A percentile compares a stretch with the other conserved stretches of the same genome.
Evolutionary conservation across 2,329 filamentous ascomycete species (phyloP).

Genomic region (Aspergillus pseudotamarii): DNA sequence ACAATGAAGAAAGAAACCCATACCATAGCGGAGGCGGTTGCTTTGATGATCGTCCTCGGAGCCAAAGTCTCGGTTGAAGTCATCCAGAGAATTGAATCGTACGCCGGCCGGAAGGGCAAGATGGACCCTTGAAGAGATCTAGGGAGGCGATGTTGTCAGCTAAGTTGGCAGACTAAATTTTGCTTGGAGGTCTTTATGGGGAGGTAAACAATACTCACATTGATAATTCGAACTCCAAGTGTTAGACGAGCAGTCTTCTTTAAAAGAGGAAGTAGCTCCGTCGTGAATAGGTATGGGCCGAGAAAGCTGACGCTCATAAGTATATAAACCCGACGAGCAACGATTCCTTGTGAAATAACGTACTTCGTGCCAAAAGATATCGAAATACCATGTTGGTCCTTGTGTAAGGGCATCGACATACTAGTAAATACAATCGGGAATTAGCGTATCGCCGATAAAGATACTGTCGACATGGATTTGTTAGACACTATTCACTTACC

Average conservation of each 20-base stretch:
- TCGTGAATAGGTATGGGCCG: not conserved
- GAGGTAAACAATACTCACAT: not conserved
- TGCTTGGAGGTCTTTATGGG: too few relatives aligned
- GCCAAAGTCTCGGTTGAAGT: conserved; percentile 1
- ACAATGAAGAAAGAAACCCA: not conserved
- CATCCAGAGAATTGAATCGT: not conserved
- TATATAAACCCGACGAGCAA: not conserved
- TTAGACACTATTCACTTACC: not conserved
- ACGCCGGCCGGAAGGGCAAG: not conserved
- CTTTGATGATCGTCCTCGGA: not conserved
- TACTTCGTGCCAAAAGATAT: not conserved
- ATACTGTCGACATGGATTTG: not conserved
- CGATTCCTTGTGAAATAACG: not conserved
- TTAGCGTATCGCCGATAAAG: not conserved
- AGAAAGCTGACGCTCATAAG: not conserved
- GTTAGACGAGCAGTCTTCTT: not conserved
- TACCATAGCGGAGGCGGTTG: conserved; percentile 1
- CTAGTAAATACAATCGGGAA: not conserved
- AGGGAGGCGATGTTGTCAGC: not conserved
- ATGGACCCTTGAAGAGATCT: not conserved
- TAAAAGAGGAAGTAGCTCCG: not conserved
- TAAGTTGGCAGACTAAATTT: not conserved
- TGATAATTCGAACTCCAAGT: not conserved
- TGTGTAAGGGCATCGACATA: not conserved
- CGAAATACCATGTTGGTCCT: not conserved